Percentiles rank a stretch among this genome's conserved stretches.
Evolutionary conservation across 257 asterid species (phyloP).

Genomic region (Capsicum rhomboideum): DNA sequence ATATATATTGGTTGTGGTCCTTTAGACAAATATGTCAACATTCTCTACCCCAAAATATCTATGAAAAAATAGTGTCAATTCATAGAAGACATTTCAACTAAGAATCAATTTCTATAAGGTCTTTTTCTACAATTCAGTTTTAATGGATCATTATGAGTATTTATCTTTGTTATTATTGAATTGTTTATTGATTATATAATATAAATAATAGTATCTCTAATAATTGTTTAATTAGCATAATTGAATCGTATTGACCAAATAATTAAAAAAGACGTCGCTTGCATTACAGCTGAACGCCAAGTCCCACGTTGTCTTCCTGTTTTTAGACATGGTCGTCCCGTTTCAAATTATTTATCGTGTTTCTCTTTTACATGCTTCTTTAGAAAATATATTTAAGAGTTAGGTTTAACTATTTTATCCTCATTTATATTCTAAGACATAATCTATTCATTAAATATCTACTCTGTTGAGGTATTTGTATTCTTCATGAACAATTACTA

Average conservation of each 20-base stretch:
- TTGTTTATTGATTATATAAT: neutral
- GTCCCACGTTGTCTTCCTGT: neutral
- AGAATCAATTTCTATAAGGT: neutral
- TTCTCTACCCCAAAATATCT: too few species aligned
- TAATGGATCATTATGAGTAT: neutral
- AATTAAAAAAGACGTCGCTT: neutral
- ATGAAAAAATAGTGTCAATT: neutral
- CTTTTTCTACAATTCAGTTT: neutral
- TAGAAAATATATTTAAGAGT: rapidly evolving
- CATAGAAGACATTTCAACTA: neutral
- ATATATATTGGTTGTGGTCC: too few species aligned
- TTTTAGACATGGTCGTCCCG: neutral
- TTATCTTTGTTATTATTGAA: neutral
- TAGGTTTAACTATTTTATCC: neutral
- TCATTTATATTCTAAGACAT: neutral
- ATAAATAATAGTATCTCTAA: neutral
- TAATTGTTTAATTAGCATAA: neutral
- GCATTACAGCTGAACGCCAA: neutral
- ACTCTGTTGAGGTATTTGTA: neutral
- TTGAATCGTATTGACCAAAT: neutral
- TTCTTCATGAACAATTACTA: neutral
- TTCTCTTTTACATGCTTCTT: neutral
- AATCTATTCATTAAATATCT: neutral
- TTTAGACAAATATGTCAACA: too few species aligned
- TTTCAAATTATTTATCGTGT: neutral